phyloP scores from a whole-genome alignment of 2,329 filamentous ascomycete species.

The Furcasterigmium sp. region DNA sequence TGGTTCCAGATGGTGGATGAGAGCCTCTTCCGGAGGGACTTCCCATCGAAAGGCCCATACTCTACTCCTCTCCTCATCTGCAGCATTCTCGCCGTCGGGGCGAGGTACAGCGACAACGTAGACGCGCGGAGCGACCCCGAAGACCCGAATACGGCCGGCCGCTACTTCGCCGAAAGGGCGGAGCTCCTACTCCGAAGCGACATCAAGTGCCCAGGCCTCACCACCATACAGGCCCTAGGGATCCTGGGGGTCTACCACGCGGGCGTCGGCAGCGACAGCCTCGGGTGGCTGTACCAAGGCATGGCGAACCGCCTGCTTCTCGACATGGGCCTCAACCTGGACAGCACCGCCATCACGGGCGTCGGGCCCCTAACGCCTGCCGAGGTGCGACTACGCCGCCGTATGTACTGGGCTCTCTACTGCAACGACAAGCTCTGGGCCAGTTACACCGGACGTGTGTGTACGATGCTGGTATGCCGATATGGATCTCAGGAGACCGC shows the following conservation, averaged over 20 bases:
- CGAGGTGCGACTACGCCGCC: constrained; percentile 25
- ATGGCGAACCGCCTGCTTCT: constrained; percentile 28
- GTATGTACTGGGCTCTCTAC: constrained; percentile 30
- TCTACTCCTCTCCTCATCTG: constrained; percentile 24
- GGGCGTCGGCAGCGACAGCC: constrained; percentile 26
- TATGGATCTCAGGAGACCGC: neutral
- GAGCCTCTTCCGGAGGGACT: constrained; percentile 20
- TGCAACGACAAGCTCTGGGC: constrained; percentile 27
- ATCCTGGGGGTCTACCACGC: constrained; percentile 24
- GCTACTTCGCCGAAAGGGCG: constrained; percentile 21
- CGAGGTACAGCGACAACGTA: constrained; percentile 23
- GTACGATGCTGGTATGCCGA: constrained; percentile 24
- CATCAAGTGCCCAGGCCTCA: constrained; percentile 23
- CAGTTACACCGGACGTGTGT: constrained; percentile 27
- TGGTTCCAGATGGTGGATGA: constrained; percentile 30
- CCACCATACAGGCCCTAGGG: constrained; percentile 27
- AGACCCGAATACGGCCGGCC: constrained; percentile 27
- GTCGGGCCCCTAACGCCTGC: constrained; percentile 14
- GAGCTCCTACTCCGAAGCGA: constrained; percentile 14
- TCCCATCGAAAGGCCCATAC: constrained; percentile 21
- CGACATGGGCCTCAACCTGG: constrained; percentile 31
- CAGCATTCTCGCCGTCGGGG: constrained; percentile 26
- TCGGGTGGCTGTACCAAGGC: constrained; percentile 28
- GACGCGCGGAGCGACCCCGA: constrained; percentile 21
- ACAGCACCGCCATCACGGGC: constrained; percentile 19